Evolutionary conservation across 2,329 filamentous ascomycete species (phyloP), one percentile per base, ranked within the genome.

Genomic region (Verticillium isaacii): DNA sequence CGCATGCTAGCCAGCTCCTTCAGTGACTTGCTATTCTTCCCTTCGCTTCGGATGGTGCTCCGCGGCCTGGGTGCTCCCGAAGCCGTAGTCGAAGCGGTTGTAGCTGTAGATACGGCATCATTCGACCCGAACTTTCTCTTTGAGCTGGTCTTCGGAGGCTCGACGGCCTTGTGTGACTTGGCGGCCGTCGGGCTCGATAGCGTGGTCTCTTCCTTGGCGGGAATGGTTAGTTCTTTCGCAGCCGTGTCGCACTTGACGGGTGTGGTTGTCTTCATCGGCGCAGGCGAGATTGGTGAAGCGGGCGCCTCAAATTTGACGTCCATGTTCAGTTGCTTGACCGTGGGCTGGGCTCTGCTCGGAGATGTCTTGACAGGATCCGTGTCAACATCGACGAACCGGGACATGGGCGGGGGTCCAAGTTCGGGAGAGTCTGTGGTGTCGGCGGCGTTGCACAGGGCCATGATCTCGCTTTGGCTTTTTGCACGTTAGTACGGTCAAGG

Each of bases 381-480:
- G 58, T 86, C 82, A 59, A 82, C 79, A 39, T 86, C 81, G n/a
- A 86, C 80, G 65, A 82, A 85, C 61, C 82, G 79, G 9, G 84
- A 87, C 55, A 85, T 77, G 1, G 85, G 83, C 5, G 86, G 85
- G 4, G 86, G 83, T 0, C 89, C 89, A 55, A 92, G 80, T 61
- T 92, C 88, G 6, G 89, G 88, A 2, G 89, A 91, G 50, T 89
- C 85, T 55, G 79, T 80, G 37, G 79, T 78, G 58, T 80, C 76
- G 55, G 72, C 73, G 7, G 73, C 78, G 59, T 80, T 75, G 45
- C 80, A 79, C 36, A 88, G 77, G n/a, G 81, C 88, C 39, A 87
- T 74, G 45, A 90, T 86, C 67, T 91, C 85, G 8, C 87, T 84
- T 25, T 80, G 80, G 65, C 86, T 89, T 60, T 8, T 39, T 32